A percentile compares a stretch with the other conserved stretches of the same genome.
phyloP scores from a whole-genome alignment of 371 early-diverging fungal genomes.

The Zychaea mexicana region DNA sequence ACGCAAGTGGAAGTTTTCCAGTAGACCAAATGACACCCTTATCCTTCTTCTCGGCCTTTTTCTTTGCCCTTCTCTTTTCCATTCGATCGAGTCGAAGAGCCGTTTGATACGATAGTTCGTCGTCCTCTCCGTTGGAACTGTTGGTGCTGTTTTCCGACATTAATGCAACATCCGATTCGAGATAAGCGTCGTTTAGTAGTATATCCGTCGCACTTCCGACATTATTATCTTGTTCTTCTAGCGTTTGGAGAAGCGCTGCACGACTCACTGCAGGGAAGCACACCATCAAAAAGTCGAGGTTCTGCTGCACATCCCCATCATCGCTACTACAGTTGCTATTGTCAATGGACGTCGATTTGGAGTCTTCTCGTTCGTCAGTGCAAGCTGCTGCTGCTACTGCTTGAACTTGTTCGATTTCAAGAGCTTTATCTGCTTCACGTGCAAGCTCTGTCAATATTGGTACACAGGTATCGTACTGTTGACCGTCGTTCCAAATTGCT shows the following conservation, averaged over 20 bases:
- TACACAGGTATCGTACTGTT: conserved; percentile 11
- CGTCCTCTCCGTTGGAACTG: background rate
- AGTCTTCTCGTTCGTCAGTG: background rate
- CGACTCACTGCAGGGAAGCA: conserved; percentile 37
- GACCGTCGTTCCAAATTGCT: conserved; percentile 21
- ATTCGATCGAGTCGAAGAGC: background rate
- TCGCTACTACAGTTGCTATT: background rate
- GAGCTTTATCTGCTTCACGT: conserved; percentile 12
- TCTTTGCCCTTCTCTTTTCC: background rate
- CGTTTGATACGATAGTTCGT: background rate
- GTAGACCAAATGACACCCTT: conserved; percentile 10
- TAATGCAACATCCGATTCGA: conserved; percentile 13
- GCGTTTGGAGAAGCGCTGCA: conserved; percentile 17
- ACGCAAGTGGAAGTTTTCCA: conserved; percentile 9
- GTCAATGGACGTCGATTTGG: background rate
- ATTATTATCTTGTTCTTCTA: conserved; percentile 30
- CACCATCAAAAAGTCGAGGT: conserved; percentile 30
- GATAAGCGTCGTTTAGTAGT: conserved; percentile 25
- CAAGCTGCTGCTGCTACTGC: background rate
- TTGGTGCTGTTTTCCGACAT: background rate
- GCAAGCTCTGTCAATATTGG: conserved; percentile 21
- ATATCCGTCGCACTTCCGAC: conserved; percentile 43
- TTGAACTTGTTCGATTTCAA: background rate
- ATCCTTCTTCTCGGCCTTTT: conserved; percentile 12
- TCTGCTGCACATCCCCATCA: conserved; percentile 11